Conservation (phyloP, 2,329 filamentous ascomycete genomes). For the Ciborinia camelliae region DNA sequence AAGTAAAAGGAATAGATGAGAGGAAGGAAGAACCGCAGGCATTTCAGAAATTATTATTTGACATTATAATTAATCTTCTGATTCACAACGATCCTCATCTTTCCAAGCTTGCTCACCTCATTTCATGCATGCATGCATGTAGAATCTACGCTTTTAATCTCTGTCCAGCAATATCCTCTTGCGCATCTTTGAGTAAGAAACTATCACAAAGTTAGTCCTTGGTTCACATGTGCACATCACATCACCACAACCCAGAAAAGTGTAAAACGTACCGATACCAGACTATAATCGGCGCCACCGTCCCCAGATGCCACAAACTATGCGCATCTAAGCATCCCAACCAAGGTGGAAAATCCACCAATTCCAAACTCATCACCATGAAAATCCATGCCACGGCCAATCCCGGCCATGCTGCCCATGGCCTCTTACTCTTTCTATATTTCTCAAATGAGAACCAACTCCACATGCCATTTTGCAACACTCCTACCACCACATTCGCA, state of each 20-base stretch:
- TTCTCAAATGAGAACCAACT: conserved; percentile 73
- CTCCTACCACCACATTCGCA: conserved; percentile 80
- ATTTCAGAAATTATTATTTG: not conserved
- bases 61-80: not conserved
- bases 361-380: conserved; percentile 89
- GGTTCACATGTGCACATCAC: not conserved
- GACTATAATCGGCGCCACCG: conserved; percentile 79
- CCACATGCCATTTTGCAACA: conserved; percentile 82
- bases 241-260: too few species aligned
- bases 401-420: conserved; percentile 87
- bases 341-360: conserved; percentile 89
- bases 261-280: conserved; percentile 81
- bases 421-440: conserved; percentile 66
- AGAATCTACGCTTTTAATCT: conserved; percentile 64
- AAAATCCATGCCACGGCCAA: conserved; percentile 90
- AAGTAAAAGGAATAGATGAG: too few species aligned
- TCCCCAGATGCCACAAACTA: conserved; percentile 92
- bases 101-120: not conserved
- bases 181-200: conserved; percentile 81
- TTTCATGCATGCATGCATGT: too few species aligned
- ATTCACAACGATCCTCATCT: not conserved
- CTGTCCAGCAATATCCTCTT: conserved; percentile 72
- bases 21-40: not conserved
- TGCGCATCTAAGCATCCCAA: conserved; percentile 85
- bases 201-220: conserved; percentile 45